Percentiles rank a stretch among this genome's conserved stretches.
These are phyloP conservation scores for Atkinsonella hypoxylon DNA, from an alignment of 2,329 filamentous ascomycete species.

Conservation along the genomic window DNA sequence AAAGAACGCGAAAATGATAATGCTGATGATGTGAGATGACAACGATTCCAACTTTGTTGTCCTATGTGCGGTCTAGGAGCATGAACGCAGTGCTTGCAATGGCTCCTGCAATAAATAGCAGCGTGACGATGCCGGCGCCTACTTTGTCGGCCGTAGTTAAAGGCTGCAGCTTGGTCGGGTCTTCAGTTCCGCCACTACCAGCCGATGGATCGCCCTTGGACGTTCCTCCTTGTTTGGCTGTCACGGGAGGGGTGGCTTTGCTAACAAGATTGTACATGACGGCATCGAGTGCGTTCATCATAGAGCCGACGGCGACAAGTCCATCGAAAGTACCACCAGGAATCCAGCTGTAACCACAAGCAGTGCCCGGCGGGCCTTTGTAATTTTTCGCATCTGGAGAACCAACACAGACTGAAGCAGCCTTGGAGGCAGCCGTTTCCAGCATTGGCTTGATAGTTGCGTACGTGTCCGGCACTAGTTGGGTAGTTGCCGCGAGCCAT, in stretches of 20 bases:
- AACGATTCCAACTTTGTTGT: background rate
- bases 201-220: slow-evolving; percentile 34
- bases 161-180: slow-evolving; percentile 15
- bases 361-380: slow-evolving; percentile 42
- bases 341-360: slow-evolving; percentile 59
- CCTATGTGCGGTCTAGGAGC: slow-evolving; percentile 20
- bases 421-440: slow-evolving; percentile 36
- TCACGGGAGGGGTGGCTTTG: slow-evolving; percentile 32
- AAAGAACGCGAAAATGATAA: background rate
- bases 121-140: slow-evolving; percentile 44
- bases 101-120: slow-evolving; percentile 34
- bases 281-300: slow-evolving; percentile 55
- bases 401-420: slow-evolving; percentile 39
- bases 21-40: background rate
- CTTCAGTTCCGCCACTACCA: slow-evolving; percentile 15
- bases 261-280: slow-evolving; percentile 48
- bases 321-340: slow-evolving; percentile 42
- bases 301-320: slow-evolving; percentile 50
- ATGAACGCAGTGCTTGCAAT: slow-evolving; percentile 39
- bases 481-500: slow-evolving; percentile 46
- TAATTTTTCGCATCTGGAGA: slow-evolving; percentile 27
- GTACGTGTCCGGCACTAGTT: slow-evolving; percentile 41
- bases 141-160: slow-evolving; percentile 40
- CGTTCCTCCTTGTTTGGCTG: slow-evolving; percentile 46
- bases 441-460: slow-evolving; percentile 40